phyloP scores from a whole-genome alignment of 2,329 filamentous ascomycete species.

The Claviceps africana region DNA sequence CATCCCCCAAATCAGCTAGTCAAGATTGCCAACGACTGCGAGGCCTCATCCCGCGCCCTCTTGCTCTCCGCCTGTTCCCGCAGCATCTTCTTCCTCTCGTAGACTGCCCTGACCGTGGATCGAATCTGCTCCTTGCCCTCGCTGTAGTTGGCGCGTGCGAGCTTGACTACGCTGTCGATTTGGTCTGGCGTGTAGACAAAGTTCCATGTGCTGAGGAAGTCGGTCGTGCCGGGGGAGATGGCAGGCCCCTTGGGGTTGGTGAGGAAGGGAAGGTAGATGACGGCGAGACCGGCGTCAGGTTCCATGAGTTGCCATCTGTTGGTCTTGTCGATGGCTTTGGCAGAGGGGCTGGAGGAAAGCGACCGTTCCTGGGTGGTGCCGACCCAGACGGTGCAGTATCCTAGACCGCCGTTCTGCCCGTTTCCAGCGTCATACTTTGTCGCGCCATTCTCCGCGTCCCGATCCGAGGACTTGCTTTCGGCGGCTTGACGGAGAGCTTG shows the following conservation, averaged over 20 bases:
- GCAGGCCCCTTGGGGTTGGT: constrained; percentile 65
- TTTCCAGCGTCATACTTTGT: constrained; percentile 27
- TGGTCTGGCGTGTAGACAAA: constrained; percentile 90
- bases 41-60: constrained; percentile 19
- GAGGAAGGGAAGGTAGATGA: constrained; percentile 83
- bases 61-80: constrained; percentile 40
- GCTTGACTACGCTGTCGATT: constrained; percentile 67
- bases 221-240: constrained; percentile 69
- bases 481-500: constrained; percentile 15
- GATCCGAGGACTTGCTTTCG: constrained; percentile 7
- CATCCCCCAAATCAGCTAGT: background rate
- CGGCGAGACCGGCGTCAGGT: constrained; percentile 69
- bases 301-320: constrained; percentile 53
- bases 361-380: constrained; percentile 65
- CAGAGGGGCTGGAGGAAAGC: constrained; percentile 35
- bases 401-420: constrained; percentile 47
- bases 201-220: constrained; percentile 95
- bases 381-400: constrained; percentile 92
- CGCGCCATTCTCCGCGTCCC: constrained; percentile 15
- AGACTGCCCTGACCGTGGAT: constrained; percentile 71
- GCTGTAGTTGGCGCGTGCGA: constrained; percentile 76
- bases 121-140: constrained; percentile 70
- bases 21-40: constrained; percentile 3
- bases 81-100: constrained; percentile 71
- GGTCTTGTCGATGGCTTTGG: constrained; percentile 44